A percentile compares a stretch with the other conserved stretches of the same genome.
Evolutionary conservation across 805 yeast genomes (phyloP).

Genomic region (Grigorovia jiainica): DNA sequence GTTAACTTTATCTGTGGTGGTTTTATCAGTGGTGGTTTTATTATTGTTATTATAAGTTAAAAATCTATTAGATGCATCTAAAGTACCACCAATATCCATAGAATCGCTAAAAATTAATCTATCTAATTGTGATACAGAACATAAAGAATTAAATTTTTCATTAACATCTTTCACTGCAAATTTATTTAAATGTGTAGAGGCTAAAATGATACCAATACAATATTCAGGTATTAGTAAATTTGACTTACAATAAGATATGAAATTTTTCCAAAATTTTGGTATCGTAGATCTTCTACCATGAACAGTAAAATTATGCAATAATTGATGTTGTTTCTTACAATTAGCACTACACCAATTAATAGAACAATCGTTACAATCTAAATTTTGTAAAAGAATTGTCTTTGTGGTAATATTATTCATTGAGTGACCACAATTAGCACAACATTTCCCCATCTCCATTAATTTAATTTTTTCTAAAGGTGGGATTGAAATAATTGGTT

Average conservation of each 20-base stretch:
- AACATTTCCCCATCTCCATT: constrained; percentile 53
- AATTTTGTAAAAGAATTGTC: constrained; percentile 33
- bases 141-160: constrained; percentile 52
- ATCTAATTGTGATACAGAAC: constrained; percentile 56
- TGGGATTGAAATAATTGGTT: constrained; percentile 52
- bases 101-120: constrained; percentile 53
- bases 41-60: constrained; percentile 28
- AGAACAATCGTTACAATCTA: constrained; percentile 55
- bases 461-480: constrained; percentile 56
- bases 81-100: constrained; percentile 31
- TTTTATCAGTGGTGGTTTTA: not conserved
- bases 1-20: not conserved
- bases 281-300: constrained; percentile 23
- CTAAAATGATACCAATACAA: constrained; percentile 50
- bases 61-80: constrained; percentile 36
- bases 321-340: constrained; percentile 53
- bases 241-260: constrained; percentile 52
- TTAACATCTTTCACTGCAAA: constrained; percentile 35
- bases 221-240: constrained; percentile 63
- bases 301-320: constrained; percentile 44
- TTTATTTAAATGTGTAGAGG: constrained; percentile 28
- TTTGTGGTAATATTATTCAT: constrained; percentile 27
- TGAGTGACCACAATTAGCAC: constrained; percentile 61
- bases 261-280: constrained; percentile 44
- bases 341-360: constrained; percentile 61